Base-by-base conservation (phyloP, 148 eudicot genomes). In the Rhododendron vialii region DNA sequence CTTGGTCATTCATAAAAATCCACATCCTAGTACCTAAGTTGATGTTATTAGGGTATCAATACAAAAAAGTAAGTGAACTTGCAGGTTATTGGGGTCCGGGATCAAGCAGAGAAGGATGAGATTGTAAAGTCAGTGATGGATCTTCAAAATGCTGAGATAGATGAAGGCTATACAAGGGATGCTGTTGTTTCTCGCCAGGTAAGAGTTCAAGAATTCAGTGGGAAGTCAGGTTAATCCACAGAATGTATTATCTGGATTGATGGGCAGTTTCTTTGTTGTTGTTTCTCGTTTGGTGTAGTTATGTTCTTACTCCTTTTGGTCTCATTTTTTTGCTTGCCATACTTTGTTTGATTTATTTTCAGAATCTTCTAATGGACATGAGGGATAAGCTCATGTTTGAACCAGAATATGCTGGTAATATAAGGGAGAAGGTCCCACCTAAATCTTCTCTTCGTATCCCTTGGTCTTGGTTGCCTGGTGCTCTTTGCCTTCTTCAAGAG, bases 401-500 rank as follows among this genome's bases (percentile, higher is more conserved):
- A 88, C 94, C 99, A 36, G 98, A 93, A 89, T 98, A 98, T 94
- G 96, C 99, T 90, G 99, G 99, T 67, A 90, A 94, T 90, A n/a
- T 85, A 50, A 95, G 92, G 88, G 98, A 93, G 78, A 98, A 94
- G 83, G 89, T 94, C 88, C 95, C 91, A 71, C 99, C 99, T 35
- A 98, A 92, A 87, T 89, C 95, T 81, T 90, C 96, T 85, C 90
- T 98, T 83, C 91, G 94, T 63, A 92, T 98, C 86, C 96, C 98
- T 61, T 95, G 98, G 99, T 91, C 93, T 88, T 98, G 98, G 98
- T 88, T 98, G 87, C 93, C 99, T 81, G 96, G 93, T 88, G 99
- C 98, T 84, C 95, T 98, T 86, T 94, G 96, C 91, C 96, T 98
- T 89, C 99, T 98, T 88, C 99, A 98, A 90, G 99, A 98, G 98